Conservation (phyloP, 2,329 filamentous ascomycete genomes). For the Aspergillus sp. region DNA sequence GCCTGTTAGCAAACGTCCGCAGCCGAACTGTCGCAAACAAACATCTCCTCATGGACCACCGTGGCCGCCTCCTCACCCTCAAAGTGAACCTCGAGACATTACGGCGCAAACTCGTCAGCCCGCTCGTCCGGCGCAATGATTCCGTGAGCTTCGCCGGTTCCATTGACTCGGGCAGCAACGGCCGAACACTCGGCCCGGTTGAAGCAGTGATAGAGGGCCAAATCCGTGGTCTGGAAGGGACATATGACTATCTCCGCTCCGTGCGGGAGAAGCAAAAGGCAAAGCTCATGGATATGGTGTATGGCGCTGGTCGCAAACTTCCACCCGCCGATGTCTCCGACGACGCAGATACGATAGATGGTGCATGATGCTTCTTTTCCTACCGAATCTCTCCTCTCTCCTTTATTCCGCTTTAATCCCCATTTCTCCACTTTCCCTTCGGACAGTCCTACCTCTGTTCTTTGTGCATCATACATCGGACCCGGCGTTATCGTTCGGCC, state of each 20-base stretch:
- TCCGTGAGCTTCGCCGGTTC: slow-evolving; percentile 41
- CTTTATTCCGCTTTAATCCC: background rate
- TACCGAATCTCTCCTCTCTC: background rate
- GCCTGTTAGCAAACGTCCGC: slow-evolving; percentile 74
- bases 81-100: slow-evolving; percentile 86
- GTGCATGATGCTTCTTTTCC: slow-evolving; percentile 8
- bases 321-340: slow-evolving; percentile 22
- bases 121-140: slow-evolving; percentile 71
- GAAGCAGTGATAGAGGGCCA: slow-evolving; percentile 70
- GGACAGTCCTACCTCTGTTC: background rate
- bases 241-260: slow-evolving; percentile 72
- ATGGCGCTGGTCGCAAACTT: slow-evolving; percentile 51
- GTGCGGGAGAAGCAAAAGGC: slow-evolving; percentile 78
- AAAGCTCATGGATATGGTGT: slow-evolving; percentile 78
- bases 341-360: slow-evolving; percentile 19
- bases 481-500: slow-evolving; percentile 3
- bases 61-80: slow-evolving; percentile 76
- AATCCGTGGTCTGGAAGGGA: slow-evolving; percentile 77
- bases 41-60: slow-evolving; percentile 80
- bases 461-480: slow-evolving; percentile 6
- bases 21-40: slow-evolving; percentile 86
- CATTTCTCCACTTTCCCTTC: background rate
- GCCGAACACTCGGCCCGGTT: slow-evolving; percentile 58
- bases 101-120: slow-evolving; percentile 77
- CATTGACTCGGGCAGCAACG: slow-evolving; percentile 38